These are phyloP conservation scores for Calocybe gangraenosa DNA, from an alignment of 768 basidiomycete genomes.

Conservation along the genomic window DNA sequence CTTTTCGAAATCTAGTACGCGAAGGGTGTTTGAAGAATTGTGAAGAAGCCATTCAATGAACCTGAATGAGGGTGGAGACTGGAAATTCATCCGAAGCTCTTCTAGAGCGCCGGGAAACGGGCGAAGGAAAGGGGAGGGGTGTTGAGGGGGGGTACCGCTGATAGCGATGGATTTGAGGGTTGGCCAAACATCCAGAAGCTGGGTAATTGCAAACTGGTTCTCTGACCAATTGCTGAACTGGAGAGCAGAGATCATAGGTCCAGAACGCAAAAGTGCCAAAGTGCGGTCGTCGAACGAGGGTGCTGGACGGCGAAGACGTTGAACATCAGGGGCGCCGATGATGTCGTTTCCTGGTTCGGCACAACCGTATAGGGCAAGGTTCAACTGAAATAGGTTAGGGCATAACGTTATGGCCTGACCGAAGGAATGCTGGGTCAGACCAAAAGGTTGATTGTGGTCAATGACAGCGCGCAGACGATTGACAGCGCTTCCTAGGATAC, in stretches of 20 bases:
- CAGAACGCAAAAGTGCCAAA: slow-evolving; percentile 46
- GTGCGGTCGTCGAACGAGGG: slow-evolving; percentile 53
- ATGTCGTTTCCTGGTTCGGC: slow-evolving; percentile 47
- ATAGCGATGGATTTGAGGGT: slow-evolving; percentile 52
- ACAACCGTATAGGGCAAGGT: slow-evolving; percentile 56
- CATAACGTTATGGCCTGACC: slow-evolving; percentile 55
- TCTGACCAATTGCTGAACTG: slow-evolving; percentile 73
- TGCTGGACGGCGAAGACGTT: slow-evolving; percentile 45
- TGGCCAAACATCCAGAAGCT: slow-evolving; percentile 64
- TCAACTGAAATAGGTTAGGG: slow-evolving; percentile 53
- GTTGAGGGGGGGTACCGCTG: slow-evolving; percentile 53
- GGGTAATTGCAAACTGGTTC: slow-evolving; percentile 49
- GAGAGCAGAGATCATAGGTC: slow-evolving; percentile 49
- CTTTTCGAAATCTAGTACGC: slow-evolving; percentile 53
- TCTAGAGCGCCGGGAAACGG: slow-evolving; percentile 46
- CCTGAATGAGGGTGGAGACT: slow-evolving; percentile 54
- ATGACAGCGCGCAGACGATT: slow-evolving; percentile 50
- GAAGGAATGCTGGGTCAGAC: slow-evolving; percentile 53
- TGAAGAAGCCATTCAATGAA: slow-evolving; percentile 70
- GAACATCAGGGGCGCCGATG: slow-evolving; percentile 40
- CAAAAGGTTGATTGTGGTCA: slow-evolving; percentile 64
- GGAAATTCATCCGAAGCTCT: slow-evolving; percentile 62
- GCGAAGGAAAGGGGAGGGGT: slow-evolving; percentile 35
- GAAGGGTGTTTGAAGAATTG: slow-evolving; percentile 46
- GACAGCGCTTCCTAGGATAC: slow-evolving; percentile 50